A percentile compares a stretch with the other conserved stretches of the same genome.
phyloP scores from a whole-genome alignment of 768 basidiomycete species.

The Agrocybe praecox region DNA sequence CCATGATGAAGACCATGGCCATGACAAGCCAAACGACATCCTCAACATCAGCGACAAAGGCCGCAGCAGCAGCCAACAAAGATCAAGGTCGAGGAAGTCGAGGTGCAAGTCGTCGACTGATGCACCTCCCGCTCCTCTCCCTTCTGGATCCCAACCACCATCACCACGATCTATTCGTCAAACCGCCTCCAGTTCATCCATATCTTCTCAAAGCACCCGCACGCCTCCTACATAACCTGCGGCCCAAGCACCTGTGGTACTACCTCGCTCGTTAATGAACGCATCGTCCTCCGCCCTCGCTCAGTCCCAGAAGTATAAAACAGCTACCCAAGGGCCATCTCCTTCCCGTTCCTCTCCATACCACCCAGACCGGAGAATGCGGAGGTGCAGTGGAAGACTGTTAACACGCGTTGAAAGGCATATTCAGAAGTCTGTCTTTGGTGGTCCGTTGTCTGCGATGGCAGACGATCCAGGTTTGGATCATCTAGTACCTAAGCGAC shows the following conservation, averaged over 20 bases:
- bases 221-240: slow-evolving; percentile 26
- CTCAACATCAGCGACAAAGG: not conserved
- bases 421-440: slow-evolving; percentile 3
- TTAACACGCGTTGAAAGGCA: slow-evolving; percentile 46
- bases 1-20: slow-evolving; percentile 20
- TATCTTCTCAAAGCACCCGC: not conserved
- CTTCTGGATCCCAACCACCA: slow-evolving; percentile 5
- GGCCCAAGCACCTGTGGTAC: slow-evolving; percentile 20
- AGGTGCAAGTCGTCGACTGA: slow-evolving; percentile 22
- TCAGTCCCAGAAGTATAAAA: slow-evolving; percentile 60
- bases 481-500: not conserved
- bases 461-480: slow-evolving; percentile 13
- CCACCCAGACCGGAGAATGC: slow-evolving; percentile 84
- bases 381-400: slow-evolving; percentile 68
- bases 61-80: too few species aligned
- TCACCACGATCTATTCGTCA: slow-evolving; percentile 5
- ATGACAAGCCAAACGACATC: not conserved
- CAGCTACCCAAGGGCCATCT: slow-evolving; percentile 69
- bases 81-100: not conserved
- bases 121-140: slow-evolving; percentile 12
- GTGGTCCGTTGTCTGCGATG: slow-evolving; percentile 2
- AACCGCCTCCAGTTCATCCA: slow-evolving; percentile 29
- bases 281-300: slow-evolving; percentile 53
- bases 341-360: slow-evolving; percentile 71
- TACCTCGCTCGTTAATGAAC: slow-evolving; percentile 34